Conservation (phyloP, 345 rosid species). For the Populus simonii region DNA sequence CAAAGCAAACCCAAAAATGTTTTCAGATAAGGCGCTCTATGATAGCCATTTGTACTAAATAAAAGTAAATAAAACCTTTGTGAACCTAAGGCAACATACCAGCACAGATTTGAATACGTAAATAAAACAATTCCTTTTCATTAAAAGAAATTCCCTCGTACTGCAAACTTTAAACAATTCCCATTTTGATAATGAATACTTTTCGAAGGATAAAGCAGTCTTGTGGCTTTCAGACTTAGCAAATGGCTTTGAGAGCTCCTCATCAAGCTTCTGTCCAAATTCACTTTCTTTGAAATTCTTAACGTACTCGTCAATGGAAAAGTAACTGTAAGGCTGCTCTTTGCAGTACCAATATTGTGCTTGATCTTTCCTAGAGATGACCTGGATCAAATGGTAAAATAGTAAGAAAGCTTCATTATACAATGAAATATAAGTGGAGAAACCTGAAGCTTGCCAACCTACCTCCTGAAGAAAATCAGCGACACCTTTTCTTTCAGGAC, state of each 20-base stretch:
- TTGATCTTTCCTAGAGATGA: conserved; percentile 63
- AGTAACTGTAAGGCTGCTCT: conserved; percentile 31
- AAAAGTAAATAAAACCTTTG: neutral
- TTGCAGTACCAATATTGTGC: conserved; percentile 47
- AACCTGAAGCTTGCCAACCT: neutral
- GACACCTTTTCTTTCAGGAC: conserved; percentile 61
- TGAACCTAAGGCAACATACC: conserved; percentile 24
- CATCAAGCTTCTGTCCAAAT: conserved; percentile 32
- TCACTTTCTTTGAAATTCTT: conserved; percentile 36
- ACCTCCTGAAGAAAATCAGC: conserved; percentile 71
- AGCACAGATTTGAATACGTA: conserved; percentile 51
- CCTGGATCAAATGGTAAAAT: conserved; percentile 28
- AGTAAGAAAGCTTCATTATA: neutral
- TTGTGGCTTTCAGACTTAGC: conserved; percentile 38
- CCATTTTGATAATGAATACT: conserved; percentile 47
- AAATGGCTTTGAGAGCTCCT: conserved; percentile 35
- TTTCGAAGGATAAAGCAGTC: conserved; percentile 37
- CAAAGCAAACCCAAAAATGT: neutral
- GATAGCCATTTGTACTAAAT: neutral
- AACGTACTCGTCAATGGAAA: conserved; percentile 39
- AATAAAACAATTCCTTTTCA: conserved; percentile 59
- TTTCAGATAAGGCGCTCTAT: neutral
- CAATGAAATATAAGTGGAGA: neutral
- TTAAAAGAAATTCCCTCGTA: conserved; percentile 56
- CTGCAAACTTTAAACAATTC: conserved; percentile 56